A percentile compares a stretch with the other conserved stretches of the same genome.
Conservation (phyloP, 768 basidiomycete genomes). For the Amanita polypyramis region DNA sequence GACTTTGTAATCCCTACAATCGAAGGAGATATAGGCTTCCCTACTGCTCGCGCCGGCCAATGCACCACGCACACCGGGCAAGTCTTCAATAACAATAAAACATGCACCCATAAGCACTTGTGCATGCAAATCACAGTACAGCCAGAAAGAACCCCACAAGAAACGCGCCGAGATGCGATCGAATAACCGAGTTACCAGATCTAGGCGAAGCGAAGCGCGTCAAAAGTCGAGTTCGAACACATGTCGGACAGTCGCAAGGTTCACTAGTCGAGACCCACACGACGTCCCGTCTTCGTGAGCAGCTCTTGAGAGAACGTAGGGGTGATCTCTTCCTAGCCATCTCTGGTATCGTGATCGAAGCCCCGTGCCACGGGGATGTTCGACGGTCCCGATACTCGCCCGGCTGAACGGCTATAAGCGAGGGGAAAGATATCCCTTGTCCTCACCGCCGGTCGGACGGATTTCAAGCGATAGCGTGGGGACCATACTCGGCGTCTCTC, state of each 20-base stretch:
- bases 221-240: neutral
- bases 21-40: neutral
- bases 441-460: neutral
- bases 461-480: too few species aligned
- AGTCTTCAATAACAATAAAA: too few species aligned
- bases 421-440: neutral
- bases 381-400: slow-evolving; percentile 4
- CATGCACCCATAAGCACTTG: too few species aligned
- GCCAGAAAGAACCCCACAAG: too few species aligned
- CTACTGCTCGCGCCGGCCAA: neutral
- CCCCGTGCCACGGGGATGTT: neutral
- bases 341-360: neutral
- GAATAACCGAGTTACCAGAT: neutral
- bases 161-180: too few species aligned
- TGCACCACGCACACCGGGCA: too few species aligned
- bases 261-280: neutral
- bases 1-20: neutral
- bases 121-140: too few species aligned
- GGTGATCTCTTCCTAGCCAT: slow-evolving; percentile 5
- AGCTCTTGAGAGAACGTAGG: neutral
- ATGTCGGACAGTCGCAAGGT: neutral
- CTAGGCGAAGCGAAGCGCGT: neutral
- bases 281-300: neutral
- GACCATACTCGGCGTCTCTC: too few species aligned
- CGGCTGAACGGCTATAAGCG: neutral